phyloP scores from a whole-genome alignment of 306 rosid species.

The Luffa aegyptiaca region DNA sequence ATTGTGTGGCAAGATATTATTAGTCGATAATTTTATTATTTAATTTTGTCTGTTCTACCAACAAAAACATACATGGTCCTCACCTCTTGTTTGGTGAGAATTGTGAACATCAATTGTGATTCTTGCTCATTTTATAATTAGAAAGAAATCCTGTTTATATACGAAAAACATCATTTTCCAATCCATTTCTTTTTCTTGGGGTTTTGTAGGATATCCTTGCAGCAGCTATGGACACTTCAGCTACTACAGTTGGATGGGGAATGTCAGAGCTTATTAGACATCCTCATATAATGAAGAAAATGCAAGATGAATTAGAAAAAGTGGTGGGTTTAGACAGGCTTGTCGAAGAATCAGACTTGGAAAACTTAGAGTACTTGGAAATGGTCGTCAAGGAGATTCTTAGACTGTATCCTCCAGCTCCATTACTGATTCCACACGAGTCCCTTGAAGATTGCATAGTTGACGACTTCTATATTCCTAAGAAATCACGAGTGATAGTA shows the following conservation, averaged over 20 bases:
- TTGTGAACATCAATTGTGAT: not conserved
- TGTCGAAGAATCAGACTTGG: not conserved
- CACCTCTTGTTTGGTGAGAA: not conserved
- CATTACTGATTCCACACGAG: not conserved
- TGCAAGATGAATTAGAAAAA: not conserved
- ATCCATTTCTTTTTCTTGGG: not conserved
- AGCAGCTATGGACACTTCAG: not conserved
- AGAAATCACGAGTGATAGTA: not conserved
- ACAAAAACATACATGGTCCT: too few relatives aligned
- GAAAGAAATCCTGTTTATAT: too few relatives aligned
- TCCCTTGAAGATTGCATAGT: not conserved
- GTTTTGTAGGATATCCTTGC: slow-evolving; percentile 34
- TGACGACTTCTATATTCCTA: not conserved
- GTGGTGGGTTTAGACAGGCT: not conserved
- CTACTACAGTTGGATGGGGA: slow-evolving; percentile 17
- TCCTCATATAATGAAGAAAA: slow-evolving; percentile 22
- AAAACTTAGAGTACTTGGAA: not conserved
- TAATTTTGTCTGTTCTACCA: too few relatives aligned
- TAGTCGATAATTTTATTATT: too few relatives aligned
- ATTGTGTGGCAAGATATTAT: too few relatives aligned
- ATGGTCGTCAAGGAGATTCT: not conserved
- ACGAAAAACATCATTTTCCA: too few relatives aligned
- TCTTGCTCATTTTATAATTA: too few relatives aligned
- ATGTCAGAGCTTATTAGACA: slow-evolving; percentile 37
- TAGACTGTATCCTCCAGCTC: not conserved